phyloP scores from a whole-genome alignment of 75 land plant species.

The Sequoia sempervirens region DNA sequence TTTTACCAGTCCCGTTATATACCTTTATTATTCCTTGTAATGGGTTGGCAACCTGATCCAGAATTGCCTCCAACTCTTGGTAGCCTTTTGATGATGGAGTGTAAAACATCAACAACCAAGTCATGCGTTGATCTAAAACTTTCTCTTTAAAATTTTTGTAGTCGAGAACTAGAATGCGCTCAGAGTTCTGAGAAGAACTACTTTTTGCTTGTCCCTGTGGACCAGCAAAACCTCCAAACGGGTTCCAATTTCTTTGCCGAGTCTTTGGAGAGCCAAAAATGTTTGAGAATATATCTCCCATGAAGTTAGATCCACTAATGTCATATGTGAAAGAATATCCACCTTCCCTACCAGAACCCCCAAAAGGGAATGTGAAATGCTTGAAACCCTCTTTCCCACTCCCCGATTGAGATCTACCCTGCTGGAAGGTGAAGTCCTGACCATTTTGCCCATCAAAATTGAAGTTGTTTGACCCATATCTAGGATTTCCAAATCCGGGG shows the following conservation, averaged over 20 bases:
- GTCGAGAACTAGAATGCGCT: slow-evolving; percentile 22
- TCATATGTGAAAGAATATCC: slow-evolving; percentile 36
- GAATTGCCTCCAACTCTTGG: slow-evolving; percentile 32
- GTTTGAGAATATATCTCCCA: slow-evolving; percentile 62
- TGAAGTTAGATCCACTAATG: slow-evolving; percentile 12
- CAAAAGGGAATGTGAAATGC: slow-evolving; percentile 59
- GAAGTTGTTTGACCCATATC: slow-evolving; percentile 46
- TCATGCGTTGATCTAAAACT: slow-evolving; percentile 49
- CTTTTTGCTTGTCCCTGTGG: slow-evolving; percentile 21
- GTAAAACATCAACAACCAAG: slow-evolving; percentile 70
- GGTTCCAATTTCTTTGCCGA: slow-evolving; percentile 13
- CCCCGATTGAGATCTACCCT: slow-evolving; percentile 43
- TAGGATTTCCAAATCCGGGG: slow-evolving; percentile 29
- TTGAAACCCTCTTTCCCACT: slow-evolving; percentile 35
- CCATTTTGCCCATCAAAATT: slow-evolving; percentile 44
- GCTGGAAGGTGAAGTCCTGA: slow-evolving; percentile 23
- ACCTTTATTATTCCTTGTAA: slow-evolving; percentile 76
- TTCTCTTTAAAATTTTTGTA: slow-evolving; percentile 45
- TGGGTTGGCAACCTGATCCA: slow-evolving; percentile 57
- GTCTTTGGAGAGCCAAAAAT: slow-evolving; percentile 50
- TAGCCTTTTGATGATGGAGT: slow-evolving; percentile 27
- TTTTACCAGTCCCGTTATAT: background rate
- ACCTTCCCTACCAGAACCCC: slow-evolving; percentile 22
- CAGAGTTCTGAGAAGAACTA: slow-evolving; percentile 11
- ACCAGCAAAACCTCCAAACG: slow-evolving; percentile 35